Conservation (phyloP, 768 basidiomycete genomes). For the Auricularia sp. region DNA sequence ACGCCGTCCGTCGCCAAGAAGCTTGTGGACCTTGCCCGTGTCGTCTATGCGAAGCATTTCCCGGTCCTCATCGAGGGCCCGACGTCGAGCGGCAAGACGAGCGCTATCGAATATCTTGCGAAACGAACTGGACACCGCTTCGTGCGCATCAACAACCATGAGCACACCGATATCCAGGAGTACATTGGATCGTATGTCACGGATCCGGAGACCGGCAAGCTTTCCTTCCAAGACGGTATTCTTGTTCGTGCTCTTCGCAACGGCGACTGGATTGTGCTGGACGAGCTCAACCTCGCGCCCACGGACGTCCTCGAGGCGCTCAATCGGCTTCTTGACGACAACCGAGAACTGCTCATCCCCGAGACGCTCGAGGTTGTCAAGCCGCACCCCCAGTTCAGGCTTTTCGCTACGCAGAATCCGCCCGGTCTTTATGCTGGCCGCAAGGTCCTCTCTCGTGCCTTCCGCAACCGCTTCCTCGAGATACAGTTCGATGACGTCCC, state of each 20-base stretch:
- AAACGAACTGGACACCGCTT: slow-evolving; percentile 88
- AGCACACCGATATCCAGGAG: slow-evolving; percentile 98
- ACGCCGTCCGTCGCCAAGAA: slow-evolving; percentile 93
- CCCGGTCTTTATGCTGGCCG: slow-evolving; percentile 92
- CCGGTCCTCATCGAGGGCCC: slow-evolving; percentile 97
- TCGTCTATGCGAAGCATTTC: slow-evolving; percentile 78
- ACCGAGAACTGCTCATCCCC: slow-evolving; percentile 88
- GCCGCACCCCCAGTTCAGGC: slow-evolving; percentile 93
- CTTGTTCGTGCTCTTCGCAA: slow-evolving; percentile 83
- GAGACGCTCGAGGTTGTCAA: slow-evolving; percentile 92
- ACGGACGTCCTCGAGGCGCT: slow-evolving; percentile 97
- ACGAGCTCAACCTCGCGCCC: slow-evolving; percentile 94
- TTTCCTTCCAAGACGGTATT: slow-evolving; percentile 89
- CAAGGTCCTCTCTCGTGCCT: slow-evolving; percentile 89
- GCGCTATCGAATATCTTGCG: slow-evolving; percentile 92
- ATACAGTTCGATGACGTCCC: slow-evolving; percentile 97
- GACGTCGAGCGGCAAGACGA: slow-evolving; percentile 95
- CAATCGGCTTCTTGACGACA: slow-evolving; percentile 93
- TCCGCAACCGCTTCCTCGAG: slow-evolving; percentile 94
- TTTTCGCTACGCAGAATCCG: slow-evolving; percentile 98
- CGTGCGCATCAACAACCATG: slow-evolving; percentile 98
- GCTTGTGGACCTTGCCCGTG: slow-evolving; percentile 87
- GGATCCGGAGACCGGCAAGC: slow-evolving; percentile 83
- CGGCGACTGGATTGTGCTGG: slow-evolving; percentile 96
- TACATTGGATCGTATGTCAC: slow-evolving; percentile 96